A percentile compares a stretch with the other conserved stretches of the same genome.
Conservation (phyloP, 2,329 filamentous ascomycete species). For the Daldinia eschscholtzii region DNA sequence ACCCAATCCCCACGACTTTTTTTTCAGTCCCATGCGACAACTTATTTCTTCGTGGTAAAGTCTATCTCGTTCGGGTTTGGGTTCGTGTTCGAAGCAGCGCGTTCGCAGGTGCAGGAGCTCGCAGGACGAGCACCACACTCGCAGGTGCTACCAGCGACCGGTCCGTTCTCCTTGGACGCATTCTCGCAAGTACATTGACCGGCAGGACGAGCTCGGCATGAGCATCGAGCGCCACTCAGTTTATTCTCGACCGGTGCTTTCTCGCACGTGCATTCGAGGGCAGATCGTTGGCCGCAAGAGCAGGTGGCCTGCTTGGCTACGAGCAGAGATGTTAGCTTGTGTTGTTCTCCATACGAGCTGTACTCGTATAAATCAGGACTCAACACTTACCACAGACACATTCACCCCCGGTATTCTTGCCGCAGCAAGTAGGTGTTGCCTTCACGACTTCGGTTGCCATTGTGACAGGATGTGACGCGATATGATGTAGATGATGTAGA, state of each 20-base stretch:
- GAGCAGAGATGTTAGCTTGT: constrained; percentile 5
- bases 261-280: constrained; percentile 87
- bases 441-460: constrained; percentile 54
- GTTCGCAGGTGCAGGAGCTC: constrained; percentile 86
- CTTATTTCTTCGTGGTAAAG: constrained; percentile 79
- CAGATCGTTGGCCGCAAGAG: constrained; percentile 90
- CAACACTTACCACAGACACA: constrained; percentile 69
- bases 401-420: constrained; percentile 61
- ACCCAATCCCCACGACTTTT: neutral
- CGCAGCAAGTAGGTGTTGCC: constrained; percentile 66
- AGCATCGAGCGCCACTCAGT: constrained; percentile 79
- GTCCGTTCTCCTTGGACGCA: constrained; percentile 76
- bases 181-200: constrained; percentile 86
- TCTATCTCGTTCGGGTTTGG: constrained; percentile 81
- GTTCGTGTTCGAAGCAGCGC: constrained; percentile 66
- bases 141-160: constrained; percentile 72
- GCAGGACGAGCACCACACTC: constrained; percentile 81
- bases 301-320: constrained; percentile 76
- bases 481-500: neutral
- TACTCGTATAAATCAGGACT: neutral
- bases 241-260: constrained; percentile 82
- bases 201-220: constrained; percentile 83
- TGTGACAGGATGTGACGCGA: constrained; percentile 36
- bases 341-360: constrained; percentile 10
- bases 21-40: neutral